Base-by-base conservation (phyloP, 768 basidiomycete genomes). In the Agaricus subrufescens region DNA sequence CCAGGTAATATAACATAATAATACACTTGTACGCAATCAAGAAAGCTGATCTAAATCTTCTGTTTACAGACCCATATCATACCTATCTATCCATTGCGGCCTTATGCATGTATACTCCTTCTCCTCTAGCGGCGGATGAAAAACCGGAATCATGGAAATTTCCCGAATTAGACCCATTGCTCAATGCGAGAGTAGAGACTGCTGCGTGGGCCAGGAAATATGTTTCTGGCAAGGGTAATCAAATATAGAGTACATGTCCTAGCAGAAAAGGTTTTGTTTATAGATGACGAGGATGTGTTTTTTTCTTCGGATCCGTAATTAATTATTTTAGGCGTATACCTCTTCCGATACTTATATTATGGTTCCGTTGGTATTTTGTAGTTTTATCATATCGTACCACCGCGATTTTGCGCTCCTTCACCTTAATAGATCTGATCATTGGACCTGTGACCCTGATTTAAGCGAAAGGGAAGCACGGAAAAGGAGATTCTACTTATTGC, bases 1-100 rank as follows among this genome's bases (percentile, higher is more conserved):
- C 86, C 95, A 56, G 94, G 94, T 94, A 56, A 58, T 8, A 34
- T 34, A 8, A 75, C 56, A 10, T 38, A 12, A 46, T 6, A 15
- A 10, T 31, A 14, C 34, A 19, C 26, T 14, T 31, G 8, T 8
- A 31, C n/a, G 14, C 25, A 4, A 23, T n/a, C 19, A 19, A 19
- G 19, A 29, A 23, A 29, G 29, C 29, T 46, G 26, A 31, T 12
- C 26, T 48, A 8, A 29, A 5, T 26, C 38, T 1, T 29, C 31
- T 40, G 11, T 27, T 25, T 9, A 45, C 64, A 89, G 96, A 99
- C 73, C 94, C 96, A 0, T 96, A 93, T 65, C 96, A 99, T 63
- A 97, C 95, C 0, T 98, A 98, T 67, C 75, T 98, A 30, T 84
- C 91, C 2, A 72, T 97, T 37, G 94, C 96, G 0, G 87, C 91